phyloP scores from a whole-genome alignment of 371 early-diverging fungal species.

The Mucor mucedo region DNA sequence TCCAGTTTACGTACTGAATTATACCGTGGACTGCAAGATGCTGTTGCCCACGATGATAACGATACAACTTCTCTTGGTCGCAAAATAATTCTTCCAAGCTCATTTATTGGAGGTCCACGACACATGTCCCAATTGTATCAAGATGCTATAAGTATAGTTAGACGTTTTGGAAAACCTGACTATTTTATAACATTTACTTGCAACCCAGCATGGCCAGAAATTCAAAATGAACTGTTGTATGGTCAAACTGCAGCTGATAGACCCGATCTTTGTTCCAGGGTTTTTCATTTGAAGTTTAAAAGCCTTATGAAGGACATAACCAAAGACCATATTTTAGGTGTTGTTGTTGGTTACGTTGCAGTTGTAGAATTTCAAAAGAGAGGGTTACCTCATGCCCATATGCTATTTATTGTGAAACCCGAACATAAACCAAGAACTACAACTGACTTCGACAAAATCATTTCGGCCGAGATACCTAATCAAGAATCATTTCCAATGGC shows the following conservation, averaged over 20 bases:
- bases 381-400: no score
- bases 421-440: not conserved
- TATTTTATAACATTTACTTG: conserved; percentile 44
- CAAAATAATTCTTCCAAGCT: no score
- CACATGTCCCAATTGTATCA: conserved; percentile 37
- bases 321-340: conserved; percentile 27
- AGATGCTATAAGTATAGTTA: conserved; percentile 37
- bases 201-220: conserved; percentile 40
- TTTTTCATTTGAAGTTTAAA: conserved; percentile 33
- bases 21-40: no score
- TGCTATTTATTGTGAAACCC: conserved; percentile 2
- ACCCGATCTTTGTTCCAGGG: conserved; percentile 24
- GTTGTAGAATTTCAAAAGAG: no score
- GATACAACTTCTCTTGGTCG: no score
- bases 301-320: conserved; percentile 29
- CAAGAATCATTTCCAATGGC: no score
- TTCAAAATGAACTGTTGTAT: conserved; percentile 16
- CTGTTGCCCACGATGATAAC: no score
- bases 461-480: conserved; percentile 8
- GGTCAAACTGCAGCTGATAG: no score
- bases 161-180: conserved; percentile 33
- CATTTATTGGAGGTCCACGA: conserved; percentile 33
- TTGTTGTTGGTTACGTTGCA: conserved; percentile 27
- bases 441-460: not conserved
- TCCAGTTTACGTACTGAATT: no score